Base-by-base conservation (phyloP, 179 eudicot species). In the Silene noctiflora region DNA sequence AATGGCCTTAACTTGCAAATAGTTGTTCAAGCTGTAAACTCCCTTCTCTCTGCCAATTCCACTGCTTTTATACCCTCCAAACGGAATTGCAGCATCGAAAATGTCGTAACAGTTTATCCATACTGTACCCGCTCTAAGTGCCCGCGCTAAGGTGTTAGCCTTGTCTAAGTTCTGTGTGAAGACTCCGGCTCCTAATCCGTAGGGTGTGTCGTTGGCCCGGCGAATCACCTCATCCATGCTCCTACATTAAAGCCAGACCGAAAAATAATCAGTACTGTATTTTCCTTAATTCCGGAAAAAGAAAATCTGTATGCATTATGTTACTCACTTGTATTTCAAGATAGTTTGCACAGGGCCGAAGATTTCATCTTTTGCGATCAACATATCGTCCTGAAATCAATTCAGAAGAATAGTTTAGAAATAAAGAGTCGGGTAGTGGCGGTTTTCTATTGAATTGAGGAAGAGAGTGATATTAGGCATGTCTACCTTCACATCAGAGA, bases 1-100 rank as follows among this genome's bases (percentile, higher is more conserved):
- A 33, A 88, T 89, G 42, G 96, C 81, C 88, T 91, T 91, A 51
- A 91, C 89, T 76, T 91, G 96, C 88, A 91, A 79, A 81, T 91
- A 91, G 77, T 86, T 87, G 0, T 48, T 46, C 24, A 91, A 87
- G 83, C 96, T 83, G 80, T 91, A 86, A 20, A 80, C 9, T 12
- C 96, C 96, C 68, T 91, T 91, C 83, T 91, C 96, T 42, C 96
- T 88, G 1, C 96, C 96, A 4, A 74, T 76, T 8, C 96, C 96
- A 25, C 96, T 91, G 92, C 81, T 83, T 84, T 91, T 91, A 60
- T 85, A 91, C 56, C 94, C 96, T 0, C 94, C 96, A 53, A 91
- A 90, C 0, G 96, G 96, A 39, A 90, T 83, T 1, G 88, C 87
- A 19, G 92, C 94, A 79, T 91, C 94, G 25, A 91, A 91, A 8